Evolutionary conservation across 768 basidiomycete species (phyloP).

Genomic region (Lactarius evosmus): DNA sequence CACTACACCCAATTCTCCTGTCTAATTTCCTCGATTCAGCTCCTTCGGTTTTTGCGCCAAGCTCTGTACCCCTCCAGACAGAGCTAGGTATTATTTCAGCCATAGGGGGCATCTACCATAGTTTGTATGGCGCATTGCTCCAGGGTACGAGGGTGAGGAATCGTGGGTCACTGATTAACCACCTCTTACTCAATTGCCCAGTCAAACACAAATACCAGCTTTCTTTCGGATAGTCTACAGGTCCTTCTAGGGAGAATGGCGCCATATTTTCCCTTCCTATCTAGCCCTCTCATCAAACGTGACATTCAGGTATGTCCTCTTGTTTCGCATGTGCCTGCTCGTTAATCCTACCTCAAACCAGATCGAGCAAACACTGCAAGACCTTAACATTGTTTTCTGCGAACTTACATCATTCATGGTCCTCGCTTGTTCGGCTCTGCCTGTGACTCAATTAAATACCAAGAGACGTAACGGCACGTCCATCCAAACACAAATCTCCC

Average conservation of each 20-base stretch:
- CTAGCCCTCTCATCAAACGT: slow-evolving; percentile 35
- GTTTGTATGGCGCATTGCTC: slow-evolving; percentile 57
- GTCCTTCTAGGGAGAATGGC: slow-evolving; percentile 68
- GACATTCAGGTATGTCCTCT: slow-evolving; percentile 55
- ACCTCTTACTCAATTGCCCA: background rate
- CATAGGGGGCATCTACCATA: slow-evolving; percentile 54
- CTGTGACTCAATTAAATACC: slow-evolving; percentile 17
- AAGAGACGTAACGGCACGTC: slow-evolving; percentile 17
- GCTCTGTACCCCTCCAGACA: slow-evolving; percentile 52
- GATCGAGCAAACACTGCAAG: slow-evolving; percentile 64
- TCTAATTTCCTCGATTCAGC: slow-evolving; percentile 87
- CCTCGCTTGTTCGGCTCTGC: slow-evolving; percentile 36
- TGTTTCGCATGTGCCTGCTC: slow-evolving; percentile 6
- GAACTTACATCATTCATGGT: slow-evolving; percentile 66
- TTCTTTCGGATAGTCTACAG: slow-evolving; percentile 48
- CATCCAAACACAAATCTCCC: slow-evolving; percentile 34
- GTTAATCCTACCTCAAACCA: slow-evolving; percentile 32
- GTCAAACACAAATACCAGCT: slow-evolving; percentile 29
- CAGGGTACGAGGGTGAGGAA: slow-evolving; percentile 42
- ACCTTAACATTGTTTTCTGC: slow-evolving; percentile 74
- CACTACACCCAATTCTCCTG: slow-evolving; percentile 74
- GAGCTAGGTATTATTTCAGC: slow-evolving; percentile 60
- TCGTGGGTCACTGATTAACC: background rate
- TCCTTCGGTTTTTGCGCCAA: slow-evolving; percentile 74
- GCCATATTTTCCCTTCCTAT: slow-evolving; percentile 79